phyloP scores from a whole-genome alignment of 176 grass and related monocot genomes.

The Juncus effusus region DNA sequence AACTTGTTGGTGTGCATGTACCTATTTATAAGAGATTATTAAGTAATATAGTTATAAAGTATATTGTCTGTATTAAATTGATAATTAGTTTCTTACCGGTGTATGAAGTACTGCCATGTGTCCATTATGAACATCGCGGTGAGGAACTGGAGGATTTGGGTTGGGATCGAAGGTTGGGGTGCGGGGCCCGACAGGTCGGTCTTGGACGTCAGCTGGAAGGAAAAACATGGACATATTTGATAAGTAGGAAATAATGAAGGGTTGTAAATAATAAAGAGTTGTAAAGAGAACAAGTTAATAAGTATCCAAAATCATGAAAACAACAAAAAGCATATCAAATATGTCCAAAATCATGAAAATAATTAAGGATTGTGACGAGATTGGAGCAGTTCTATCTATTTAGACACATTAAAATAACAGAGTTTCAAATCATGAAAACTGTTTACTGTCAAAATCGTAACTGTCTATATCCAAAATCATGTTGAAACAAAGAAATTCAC shows the following conservation, averaged over 20 bases:
- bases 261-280: too few species aligned
- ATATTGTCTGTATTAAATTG: too few species aligned
- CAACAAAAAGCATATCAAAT: background rate
- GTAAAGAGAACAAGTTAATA: background rate
- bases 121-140: conserved; percentile 89
- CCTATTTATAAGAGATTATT: too few species aligned
- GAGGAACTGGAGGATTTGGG: conserved; percentile 65
- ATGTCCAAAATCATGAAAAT: background rate
- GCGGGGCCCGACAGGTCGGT: conserved; percentile 35
- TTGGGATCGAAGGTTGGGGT: conserved; percentile 50
- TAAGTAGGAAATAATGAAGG: too few species aligned
- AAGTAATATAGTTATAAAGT: too few species aligned
- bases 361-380: too few species aligned
- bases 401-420: too few species aligned
- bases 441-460: background rate
- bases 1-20: conserved; percentile 97
- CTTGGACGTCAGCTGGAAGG: conserved; percentile 61
- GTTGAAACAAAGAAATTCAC: too few species aligned
- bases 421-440: background rate
- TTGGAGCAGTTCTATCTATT: too few species aligned
- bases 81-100: conserved; percentile 21
- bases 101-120: conserved; percentile 85
- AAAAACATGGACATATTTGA: too few species aligned
- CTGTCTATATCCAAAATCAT: too few species aligned
- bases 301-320: background rate